Evolutionary conservation across 1,139 yeast genomes (phyloP).

Genomic region (Yamadazyma diospyri): DNA sequence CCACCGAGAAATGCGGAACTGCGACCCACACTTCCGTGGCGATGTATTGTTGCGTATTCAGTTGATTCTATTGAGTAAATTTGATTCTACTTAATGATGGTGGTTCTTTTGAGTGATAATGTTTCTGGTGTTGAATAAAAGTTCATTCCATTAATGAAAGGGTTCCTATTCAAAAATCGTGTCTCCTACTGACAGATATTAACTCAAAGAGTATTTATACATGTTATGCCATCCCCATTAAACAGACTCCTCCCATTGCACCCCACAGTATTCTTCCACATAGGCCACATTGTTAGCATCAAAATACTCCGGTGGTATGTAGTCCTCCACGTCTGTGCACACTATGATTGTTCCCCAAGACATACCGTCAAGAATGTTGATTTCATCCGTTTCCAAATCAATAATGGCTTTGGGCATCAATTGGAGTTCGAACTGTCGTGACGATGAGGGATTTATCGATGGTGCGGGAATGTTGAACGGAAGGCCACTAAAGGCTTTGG

Average conservation of each 20-base stretch:
- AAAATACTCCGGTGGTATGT: constrained; percentile 52
- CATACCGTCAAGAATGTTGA: constrained; percentile 64
- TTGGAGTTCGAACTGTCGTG: constrained; percentile 76
- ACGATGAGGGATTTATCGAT: constrained; percentile 57
- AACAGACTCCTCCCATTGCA: constrained; percentile 83
- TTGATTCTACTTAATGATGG: too few species aligned
- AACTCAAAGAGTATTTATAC: too few species aligned
- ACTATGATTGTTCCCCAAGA: constrained; percentile 96
- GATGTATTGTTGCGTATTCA: too few species aligned
- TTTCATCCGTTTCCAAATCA: constrained; percentile 57
- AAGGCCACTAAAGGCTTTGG: constrained; percentile 35
- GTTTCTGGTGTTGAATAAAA: too few species aligned
- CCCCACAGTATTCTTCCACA: constrained; percentile 87
- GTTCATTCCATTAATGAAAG: too few species aligned
- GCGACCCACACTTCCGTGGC: too few species aligned
- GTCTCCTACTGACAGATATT: too few species aligned
- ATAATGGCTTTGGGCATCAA: constrained; percentile 91
- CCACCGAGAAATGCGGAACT: too few species aligned
- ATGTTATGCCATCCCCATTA: constrained; percentile 10
- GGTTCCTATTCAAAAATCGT: too few species aligned
- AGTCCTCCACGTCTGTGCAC: constrained; percentile 76
- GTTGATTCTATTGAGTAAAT: too few species aligned
- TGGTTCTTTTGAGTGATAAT: too few species aligned
- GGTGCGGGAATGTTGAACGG: constrained; percentile 45
- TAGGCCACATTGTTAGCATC: constrained; percentile 70